These are phyloP conservation scores for Tricladium varicosporioides DNA, from an alignment of 2,329 filamentous ascomycete genomes.

Conservation along the genomic window DNA sequence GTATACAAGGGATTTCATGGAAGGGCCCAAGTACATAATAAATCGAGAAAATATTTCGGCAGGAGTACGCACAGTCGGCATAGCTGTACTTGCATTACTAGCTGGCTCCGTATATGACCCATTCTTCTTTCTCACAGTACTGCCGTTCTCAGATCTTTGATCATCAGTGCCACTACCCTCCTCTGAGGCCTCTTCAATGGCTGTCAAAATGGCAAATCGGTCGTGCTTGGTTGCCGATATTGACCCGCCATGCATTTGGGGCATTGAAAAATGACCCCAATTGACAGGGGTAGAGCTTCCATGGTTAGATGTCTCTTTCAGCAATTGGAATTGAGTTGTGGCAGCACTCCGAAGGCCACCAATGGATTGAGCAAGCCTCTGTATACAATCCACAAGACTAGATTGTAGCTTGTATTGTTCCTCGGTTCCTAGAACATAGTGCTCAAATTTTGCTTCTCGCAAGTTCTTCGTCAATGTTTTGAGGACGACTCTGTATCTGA, in stretches of 20 bases:
- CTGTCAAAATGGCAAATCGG: conserved; percentile 48
- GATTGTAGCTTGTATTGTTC: conserved; percentile 76
- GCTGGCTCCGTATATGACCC: conserved; percentile 18
- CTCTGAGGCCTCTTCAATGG: conserved; percentile 62
- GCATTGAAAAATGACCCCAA: conserved; percentile 5
- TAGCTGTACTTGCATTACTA: background rate
- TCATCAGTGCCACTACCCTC: conserved; percentile 52
- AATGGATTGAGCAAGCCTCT: conserved; percentile 81
- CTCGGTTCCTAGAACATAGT: conserved; percentile 79
- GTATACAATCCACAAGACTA: conserved; percentile 78
- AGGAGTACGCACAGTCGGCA: conserved; percentile 54
- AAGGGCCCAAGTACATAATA: conserved; percentile 83
- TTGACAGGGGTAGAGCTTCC: conserved; percentile 20
- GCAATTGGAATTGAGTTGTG: conserved; percentile 80
- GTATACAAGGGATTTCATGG: conserved; percentile 93
- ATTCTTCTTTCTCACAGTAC: conserved; percentile 17
- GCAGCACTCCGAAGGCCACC: conserved; percentile 89
- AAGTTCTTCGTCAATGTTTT: conserved; percentile 72
- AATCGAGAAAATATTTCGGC: conserved; percentile 91
- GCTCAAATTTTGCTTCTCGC: conserved; percentile 84
- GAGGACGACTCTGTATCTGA: conserved; percentile 65
- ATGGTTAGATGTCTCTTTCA: conserved; percentile 55
- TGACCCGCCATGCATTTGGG: conserved; percentile 10
- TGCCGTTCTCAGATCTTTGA: conserved; percentile 2
- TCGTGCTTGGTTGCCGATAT: conserved; percentile 39